phyloP scores from a whole-genome alignment of 441 rosid genomes.

The Viola pubescens region DNA sequence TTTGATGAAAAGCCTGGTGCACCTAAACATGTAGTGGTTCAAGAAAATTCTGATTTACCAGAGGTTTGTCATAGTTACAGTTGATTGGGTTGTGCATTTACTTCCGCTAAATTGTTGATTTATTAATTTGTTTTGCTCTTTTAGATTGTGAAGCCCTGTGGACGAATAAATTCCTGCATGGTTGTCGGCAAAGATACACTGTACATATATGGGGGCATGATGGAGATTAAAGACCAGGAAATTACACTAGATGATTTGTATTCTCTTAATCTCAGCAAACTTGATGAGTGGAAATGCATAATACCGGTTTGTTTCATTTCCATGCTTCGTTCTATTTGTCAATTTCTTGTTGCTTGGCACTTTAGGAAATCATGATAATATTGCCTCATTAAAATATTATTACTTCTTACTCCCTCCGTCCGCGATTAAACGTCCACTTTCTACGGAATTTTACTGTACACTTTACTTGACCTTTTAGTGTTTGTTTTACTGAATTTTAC shows the following conservation, averaged over 20 bases:
- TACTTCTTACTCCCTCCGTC: too few species aligned
- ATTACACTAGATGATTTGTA: conserved; percentile 88
- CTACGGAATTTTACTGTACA: too few species aligned
- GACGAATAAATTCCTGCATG: conserved; percentile 90
- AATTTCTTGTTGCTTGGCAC: neutral
- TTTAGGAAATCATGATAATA: conserved; percentile 2
- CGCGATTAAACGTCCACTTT: too few species aligned
- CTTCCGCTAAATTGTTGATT: conserved; percentile 11
- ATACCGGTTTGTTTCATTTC: conserved; percentile 68
- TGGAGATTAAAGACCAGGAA: conserved; percentile 87
- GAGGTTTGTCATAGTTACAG: conserved; percentile 56
- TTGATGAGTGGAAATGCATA: conserved; percentile 96
- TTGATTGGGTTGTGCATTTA: conserved; percentile 10
- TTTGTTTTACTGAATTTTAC: too few species aligned
- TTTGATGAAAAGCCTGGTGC: conserved; percentile 35
- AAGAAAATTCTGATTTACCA: conserved; percentile 42
- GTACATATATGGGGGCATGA: conserved; percentile 95
- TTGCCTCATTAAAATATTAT: neutral
- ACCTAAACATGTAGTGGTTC: conserved; percentile 34
- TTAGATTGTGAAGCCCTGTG: conserved; percentile 90
- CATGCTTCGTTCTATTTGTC: conserved; percentile 9
- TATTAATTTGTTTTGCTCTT: conserved; percentile 17
- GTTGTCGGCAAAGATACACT: conserved; percentile 86
- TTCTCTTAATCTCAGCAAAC: conserved; percentile 92
- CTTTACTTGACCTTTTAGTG: too few species aligned